Conservation (phyloP, 192 early-diverging fungal genomes). For the Podila epigama region DNA sequence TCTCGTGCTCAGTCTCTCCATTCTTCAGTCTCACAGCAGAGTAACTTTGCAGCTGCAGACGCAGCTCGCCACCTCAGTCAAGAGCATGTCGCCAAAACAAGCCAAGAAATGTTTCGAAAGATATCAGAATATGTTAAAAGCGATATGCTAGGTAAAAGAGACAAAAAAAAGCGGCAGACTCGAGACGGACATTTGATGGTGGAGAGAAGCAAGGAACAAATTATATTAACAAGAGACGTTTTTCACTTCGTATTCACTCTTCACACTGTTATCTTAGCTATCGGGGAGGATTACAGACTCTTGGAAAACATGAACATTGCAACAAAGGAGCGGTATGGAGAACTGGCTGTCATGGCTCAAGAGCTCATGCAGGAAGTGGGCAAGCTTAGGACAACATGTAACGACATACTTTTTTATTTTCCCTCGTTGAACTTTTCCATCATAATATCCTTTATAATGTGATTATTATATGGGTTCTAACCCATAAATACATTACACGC, state of each 20-base stretch:
- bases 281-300: conserved; percentile 51
- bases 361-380: conserved; percentile 52
- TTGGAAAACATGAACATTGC: conserved; percentile 53
- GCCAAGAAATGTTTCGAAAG: conserved; percentile 53
- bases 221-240: not conserved
- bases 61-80: conserved; percentile 35
- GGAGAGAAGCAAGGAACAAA: not conserved
- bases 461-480: not conserved
- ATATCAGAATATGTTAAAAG: conserved; percentile 49
- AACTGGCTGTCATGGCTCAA: conserved; percentile 50
- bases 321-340: conserved; percentile 49
- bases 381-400: conserved; percentile 51
- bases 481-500: not conserved
- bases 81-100: conserved; percentile 48
- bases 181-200: not conserved
- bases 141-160: conserved; percentile 42
- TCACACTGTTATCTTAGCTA: conserved; percentile 15
- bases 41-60: conserved; percentile 30
- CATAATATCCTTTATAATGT: not conserved
- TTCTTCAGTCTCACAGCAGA: conserved; percentile 29
- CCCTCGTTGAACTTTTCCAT: not conserved
- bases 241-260: not conserved
- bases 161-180: no score
- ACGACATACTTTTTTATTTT: not conserved
- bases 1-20: conserved; percentile 23